phyloP scores from a whole-genome alignment of 2,329 filamentous ascomycete genomes.

The Cladophialophora exuberans region DNA sequence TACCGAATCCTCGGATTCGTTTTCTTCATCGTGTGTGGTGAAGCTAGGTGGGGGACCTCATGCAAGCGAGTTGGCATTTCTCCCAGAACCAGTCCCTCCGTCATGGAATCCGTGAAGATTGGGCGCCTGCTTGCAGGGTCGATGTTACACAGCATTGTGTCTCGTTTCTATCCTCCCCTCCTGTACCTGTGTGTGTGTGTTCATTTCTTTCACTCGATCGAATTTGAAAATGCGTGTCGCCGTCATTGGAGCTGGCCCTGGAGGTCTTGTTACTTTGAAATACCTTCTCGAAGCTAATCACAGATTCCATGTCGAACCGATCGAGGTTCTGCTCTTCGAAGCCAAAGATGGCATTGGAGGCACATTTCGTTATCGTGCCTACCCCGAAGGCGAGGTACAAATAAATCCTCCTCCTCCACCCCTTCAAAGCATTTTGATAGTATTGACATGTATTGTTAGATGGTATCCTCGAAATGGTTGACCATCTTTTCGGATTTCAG shows the following conservation, averaged over 20 bases:
- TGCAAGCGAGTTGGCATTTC: conserved; percentile 1
- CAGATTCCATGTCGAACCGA: conserved; percentile 1
- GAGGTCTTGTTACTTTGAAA: conserved; percentile 17
- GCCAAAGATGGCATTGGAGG: conserved; percentile 17
- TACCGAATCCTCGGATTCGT: too few species aligned
- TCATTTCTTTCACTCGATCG: neutral
- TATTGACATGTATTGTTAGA: conserved; percentile 1
- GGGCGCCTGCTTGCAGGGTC: too few species aligned
- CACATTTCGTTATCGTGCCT: conserved; percentile 12
- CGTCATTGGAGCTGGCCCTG: conserved; percentile 13
- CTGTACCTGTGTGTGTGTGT: neutral
- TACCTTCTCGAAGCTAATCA: conserved; percentile 12
- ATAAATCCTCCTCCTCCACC: neutral
- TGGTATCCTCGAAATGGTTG: conserved; percentile 13
- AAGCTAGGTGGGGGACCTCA: conserved; percentile 7
- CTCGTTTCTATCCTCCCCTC: neutral
- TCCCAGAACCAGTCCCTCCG: neutral
- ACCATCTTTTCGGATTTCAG: conserved; percentile 15
- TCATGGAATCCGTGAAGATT: conserved; percentile 2
- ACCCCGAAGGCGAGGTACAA: conserved; percentile 13
- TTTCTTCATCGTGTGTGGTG: conserved; percentile 8
- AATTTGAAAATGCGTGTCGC: conserved; percentile 11
- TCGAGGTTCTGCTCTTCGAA: conserved; percentile 12
- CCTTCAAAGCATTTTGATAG: neutral
- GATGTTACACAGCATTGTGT: conserved; percentile 2